Percentiles rank a stretch among this genome's conserved stretches.
Conservation (phyloP, 2,329 filamentous ascomycete genomes). For the Penicillium sp. region DNA sequence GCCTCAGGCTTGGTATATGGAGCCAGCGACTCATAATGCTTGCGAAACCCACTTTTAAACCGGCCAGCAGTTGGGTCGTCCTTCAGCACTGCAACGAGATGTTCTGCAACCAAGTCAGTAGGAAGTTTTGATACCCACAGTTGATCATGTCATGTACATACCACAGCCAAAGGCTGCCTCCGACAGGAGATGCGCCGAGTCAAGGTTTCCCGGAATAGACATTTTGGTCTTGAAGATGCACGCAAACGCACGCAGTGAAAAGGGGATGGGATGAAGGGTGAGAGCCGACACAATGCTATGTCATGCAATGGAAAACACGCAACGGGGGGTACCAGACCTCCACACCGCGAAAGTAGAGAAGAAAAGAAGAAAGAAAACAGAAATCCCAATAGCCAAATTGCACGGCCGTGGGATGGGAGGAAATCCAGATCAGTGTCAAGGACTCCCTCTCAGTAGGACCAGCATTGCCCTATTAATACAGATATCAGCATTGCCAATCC, state of each 20-base stretch:
- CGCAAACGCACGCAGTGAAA: background rate
- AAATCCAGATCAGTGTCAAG: constrained; percentile 16
- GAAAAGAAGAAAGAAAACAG: constrained; percentile 1
- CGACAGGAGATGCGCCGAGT: constrained; percentile 30
- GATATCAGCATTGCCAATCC: background rate
- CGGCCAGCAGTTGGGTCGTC: constrained; percentile 30
- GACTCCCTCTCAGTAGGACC: constrained; percentile 15
- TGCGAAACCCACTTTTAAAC: constrained; percentile 34
- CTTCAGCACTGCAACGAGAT: constrained; percentile 34
- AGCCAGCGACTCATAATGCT: constrained; percentile 28
- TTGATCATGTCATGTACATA: constrained; percentile 21
- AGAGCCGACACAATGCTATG: background rate
- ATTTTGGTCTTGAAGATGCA: background rate
- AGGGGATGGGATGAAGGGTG: background rate
- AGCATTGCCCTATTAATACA: constrained; percentile 19
- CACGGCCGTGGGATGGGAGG: constrained; percentile 3
- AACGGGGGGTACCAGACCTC: constrained; percentile 9
- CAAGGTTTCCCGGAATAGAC: constrained; percentile 28
- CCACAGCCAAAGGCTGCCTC: constrained; percentile 41
- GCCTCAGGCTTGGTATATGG: constrained; percentile 24
- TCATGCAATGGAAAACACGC: background rate
- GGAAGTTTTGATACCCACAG: no score
- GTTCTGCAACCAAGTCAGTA: constrained; percentile 25
- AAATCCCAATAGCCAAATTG: background rate
- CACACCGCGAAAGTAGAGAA: constrained; percentile 3